phyloP scores from a whole-genome alignment of 2,329 filamentous ascomycete genomes.

The Pseudocercospora eumusae region DNA sequence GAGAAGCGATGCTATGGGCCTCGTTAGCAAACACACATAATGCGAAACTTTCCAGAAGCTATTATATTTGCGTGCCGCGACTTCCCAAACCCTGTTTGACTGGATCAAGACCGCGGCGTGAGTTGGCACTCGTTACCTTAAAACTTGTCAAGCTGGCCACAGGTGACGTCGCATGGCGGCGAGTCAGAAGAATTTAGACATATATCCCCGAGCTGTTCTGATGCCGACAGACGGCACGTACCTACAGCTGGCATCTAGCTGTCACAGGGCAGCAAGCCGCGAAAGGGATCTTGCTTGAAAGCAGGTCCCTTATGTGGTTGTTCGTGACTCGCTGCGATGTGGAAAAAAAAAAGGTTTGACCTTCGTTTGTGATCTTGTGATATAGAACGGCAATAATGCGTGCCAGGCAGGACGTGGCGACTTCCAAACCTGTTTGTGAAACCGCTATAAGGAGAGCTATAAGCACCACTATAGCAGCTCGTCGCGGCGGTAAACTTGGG shows the following conservation, averaged over 20 bases:
- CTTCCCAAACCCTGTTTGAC: background rate
- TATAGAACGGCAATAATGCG: background rate
- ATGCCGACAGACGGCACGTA: background rate
- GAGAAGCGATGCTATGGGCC: background rate
- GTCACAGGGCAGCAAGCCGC: background rate
- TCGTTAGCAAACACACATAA: background rate
- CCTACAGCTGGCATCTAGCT: background rate
- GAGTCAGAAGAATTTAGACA: background rate
- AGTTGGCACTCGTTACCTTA: background rate
- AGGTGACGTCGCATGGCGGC: background rate
- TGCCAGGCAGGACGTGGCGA: background rate
- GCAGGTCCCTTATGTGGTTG: background rate
- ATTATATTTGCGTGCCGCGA: background rate
- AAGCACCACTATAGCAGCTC: background rate
- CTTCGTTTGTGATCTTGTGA: constrained; percentile 3
- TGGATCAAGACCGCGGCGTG: background rate
- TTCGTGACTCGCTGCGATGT: background rate
- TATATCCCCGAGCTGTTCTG: background rate
- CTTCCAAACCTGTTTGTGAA: background rate
- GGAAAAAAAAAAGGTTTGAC: constrained; percentile 1
- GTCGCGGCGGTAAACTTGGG: background rate
- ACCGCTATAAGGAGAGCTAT: background rate
- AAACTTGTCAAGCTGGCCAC: background rate
- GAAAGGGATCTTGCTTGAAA: constrained; percentile 1
- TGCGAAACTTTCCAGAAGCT: background rate